phyloP scores from a whole-genome alignment of 345 rosid species.

The sweet orange (Citrus sinensis) region DVS_A1.0 CM039163.1:34450501-34451000 shows the following conservation, averaged over 20 bases:
- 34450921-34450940: constrained; percentile 45
- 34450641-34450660: constrained; percentile 57
- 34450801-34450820: constrained; percentile 76
- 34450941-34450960: constrained; percentile 48
- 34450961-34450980: constrained; percentile 63
- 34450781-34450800: constrained; percentile 30
- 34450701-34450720: neutral
- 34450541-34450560: constrained; percentile 55
- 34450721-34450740: neutral
- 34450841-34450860: constrained; percentile 51
- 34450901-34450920: constrained; percentile 46
- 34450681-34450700: constrained; percentile 47
- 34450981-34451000: constrained; percentile 46
- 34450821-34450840: constrained; percentile 70
- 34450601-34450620: constrained; percentile 65
- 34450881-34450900: constrained; percentile 52
- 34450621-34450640: constrained; percentile 74
- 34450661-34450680: constrained; percentile 66
- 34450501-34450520: neutral
- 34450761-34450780: constrained; percentile 2
- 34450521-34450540: neutral
- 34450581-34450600: constrained; percentile 65
- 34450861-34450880: constrained; percentile 49
- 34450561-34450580: constrained; percentile 48
- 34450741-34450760: neutral